Conservation (phyloP, 768 basidiomycete genomes). For the Pisolithus orientalis region DNA sequence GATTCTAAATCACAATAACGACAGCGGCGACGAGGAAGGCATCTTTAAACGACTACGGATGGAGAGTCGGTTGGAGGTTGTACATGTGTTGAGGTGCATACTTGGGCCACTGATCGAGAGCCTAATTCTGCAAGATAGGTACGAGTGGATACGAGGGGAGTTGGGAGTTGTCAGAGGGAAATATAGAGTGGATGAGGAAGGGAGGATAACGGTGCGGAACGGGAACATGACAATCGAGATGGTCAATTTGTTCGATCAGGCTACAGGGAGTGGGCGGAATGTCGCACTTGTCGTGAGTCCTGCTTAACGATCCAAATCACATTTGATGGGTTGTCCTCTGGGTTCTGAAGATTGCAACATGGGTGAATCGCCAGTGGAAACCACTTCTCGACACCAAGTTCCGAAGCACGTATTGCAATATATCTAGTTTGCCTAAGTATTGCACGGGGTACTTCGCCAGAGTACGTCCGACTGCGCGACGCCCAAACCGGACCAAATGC, state of each 20-base stretch:
- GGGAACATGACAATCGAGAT: constrained; percentile 34
- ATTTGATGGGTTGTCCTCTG: neutral
- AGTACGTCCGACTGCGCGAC: too few species aligned
- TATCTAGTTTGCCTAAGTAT: too few species aligned
- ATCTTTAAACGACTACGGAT: constrained; percentile 10
- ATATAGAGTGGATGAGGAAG: constrained; percentile 9
- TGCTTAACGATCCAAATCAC: neutral
- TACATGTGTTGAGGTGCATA: constrained; percentile 63
- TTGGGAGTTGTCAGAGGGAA: constrained; percentile 16
- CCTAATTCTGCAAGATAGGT: constrained; percentile 56
- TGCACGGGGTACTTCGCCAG: too few species aligned
- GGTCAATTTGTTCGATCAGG: constrained; percentile 70
- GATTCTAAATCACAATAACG: neutral
- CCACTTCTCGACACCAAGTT: too few species aligned
- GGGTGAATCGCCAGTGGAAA: too few species aligned
- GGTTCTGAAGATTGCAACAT: too few species aligned
- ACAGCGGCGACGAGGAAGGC: neutral
- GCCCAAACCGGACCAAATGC: too few species aligned
- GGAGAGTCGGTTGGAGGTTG: constrained; percentile 44
- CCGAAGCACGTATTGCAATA: too few species aligned
- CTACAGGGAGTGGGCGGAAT: constrained; percentile 66
- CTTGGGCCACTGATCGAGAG: constrained; percentile 65
- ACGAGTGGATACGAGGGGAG: constrained; percentile 46
- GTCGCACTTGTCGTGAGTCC: constrained; percentile 53
- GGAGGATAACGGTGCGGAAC: neutral